Conservation (phyloP, 306 rosid species). For the Mimosa bimucronata region DNA sequence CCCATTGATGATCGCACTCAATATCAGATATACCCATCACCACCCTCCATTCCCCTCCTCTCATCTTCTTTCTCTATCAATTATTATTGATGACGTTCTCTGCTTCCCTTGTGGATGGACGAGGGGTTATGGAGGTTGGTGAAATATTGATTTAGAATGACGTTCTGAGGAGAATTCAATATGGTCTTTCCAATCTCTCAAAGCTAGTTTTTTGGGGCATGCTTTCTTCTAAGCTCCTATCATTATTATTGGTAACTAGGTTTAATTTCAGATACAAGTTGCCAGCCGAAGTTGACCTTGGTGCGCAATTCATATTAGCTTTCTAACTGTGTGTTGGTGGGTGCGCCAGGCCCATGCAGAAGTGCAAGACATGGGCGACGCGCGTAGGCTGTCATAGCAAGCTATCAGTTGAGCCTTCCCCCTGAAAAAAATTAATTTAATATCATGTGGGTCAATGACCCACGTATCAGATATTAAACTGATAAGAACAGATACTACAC, state of each 20-base stretch:
- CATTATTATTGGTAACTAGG: no score
- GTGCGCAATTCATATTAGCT: no score
- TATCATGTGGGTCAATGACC: neutral
- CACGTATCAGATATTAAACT: neutral
- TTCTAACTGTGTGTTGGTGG: neutral
- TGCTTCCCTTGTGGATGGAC: no score
- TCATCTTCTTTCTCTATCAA: neutral
- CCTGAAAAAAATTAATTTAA: neutral
- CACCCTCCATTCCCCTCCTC: neutral
- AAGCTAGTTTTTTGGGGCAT: no score
- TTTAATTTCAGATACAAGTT: no score
- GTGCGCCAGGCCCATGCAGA: no score
- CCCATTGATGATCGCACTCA: neutral
- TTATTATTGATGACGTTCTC: no score
- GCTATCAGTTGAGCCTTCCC: neutral
- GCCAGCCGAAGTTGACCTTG: neutral
- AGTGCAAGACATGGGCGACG: neutral
- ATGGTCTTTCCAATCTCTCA: no score
- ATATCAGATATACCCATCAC: neutral
- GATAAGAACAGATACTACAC: conserved; percentile 13
- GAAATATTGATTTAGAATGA: no score
- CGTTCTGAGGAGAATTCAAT: no score
- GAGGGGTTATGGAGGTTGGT: no score
- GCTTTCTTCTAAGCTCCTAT: no score
- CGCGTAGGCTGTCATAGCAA: neutral